These are phyloP conservation scores for Phytopythium cucurbitacearum DNA, from an alignment of 352 stramenopile genomes.

Conservation along the genomic window DNA sequence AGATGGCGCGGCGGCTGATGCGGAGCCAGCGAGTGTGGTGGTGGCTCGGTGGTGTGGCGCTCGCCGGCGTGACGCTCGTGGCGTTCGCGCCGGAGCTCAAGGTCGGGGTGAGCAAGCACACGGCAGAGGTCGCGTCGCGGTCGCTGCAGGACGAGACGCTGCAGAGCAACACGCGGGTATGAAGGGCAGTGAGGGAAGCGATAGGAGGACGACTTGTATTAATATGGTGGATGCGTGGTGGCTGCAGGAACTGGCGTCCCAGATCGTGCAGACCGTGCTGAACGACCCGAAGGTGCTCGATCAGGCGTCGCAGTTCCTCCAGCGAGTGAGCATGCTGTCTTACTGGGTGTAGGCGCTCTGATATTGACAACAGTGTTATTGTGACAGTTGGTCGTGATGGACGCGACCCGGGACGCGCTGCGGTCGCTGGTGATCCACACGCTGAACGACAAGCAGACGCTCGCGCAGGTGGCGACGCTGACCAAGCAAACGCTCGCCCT, in stretches of 20 bases:
- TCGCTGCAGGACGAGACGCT: slow-evolving; percentile 84
- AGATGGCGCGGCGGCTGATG: slow-evolving; percentile 31
- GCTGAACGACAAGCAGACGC: slow-evolving; percentile 55
- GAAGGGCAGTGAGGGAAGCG: neutral
- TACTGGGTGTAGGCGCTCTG: neutral
- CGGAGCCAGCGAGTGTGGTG: slow-evolving; percentile 55
- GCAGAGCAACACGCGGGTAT: slow-evolving; percentile 46
- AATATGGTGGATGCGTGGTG: neutral
- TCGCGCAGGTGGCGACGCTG: slow-evolving; percentile 42
- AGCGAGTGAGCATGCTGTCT: slow-evolving; percentile 29
- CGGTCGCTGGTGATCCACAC: slow-evolving; percentile 46
- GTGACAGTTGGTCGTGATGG: slow-evolving; percentile 63
- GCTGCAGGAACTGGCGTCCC: slow-evolving; percentile 53
- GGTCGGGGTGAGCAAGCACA: slow-evolving; percentile 76
- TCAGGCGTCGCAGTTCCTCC: slow-evolving; percentile 71
- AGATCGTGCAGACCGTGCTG: slow-evolving; percentile 86
- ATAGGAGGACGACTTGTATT: neutral
- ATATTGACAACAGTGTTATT: slow-evolving; percentile 6
- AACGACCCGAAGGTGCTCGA: slow-evolving; percentile 83
- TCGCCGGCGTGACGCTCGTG: slow-evolving; percentile 49
- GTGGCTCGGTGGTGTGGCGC: slow-evolving; percentile 37
- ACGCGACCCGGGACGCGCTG: slow-evolving; percentile 53
- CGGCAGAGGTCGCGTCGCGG: slow-evolving; percentile 72
- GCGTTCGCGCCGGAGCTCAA: slow-evolving; percentile 78
- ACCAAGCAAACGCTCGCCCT: slow-evolving; percentile 38